Percentiles rank a stretch among this genome's conserved stretches.
Conservation (phyloP, 1,284 basidiomycete genomes). For the Tilletia indica region DNA sequence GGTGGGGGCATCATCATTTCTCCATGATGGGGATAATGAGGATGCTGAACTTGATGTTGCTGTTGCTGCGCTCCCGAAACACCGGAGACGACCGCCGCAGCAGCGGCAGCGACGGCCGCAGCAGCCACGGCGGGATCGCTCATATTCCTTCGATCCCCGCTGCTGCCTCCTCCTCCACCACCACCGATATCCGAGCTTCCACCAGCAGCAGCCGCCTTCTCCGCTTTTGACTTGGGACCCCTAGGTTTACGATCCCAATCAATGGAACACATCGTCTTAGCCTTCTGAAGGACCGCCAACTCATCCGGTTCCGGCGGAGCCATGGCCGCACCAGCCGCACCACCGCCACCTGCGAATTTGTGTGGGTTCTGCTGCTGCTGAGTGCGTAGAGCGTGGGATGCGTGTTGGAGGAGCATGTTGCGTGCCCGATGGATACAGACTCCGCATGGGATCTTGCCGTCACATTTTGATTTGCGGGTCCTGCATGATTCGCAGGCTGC, state of each 20-base stretch:
- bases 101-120: conserved; percentile 13
- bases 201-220: not conserved
- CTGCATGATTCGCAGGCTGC: conserved; percentile 43
- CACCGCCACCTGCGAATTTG: conserved; percentile 27
- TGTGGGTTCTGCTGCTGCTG: conserved; percentile 27
- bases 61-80: no score
- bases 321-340: conserved; percentile 22
- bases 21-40: not conserved
- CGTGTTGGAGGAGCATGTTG: conserved; percentile 27
- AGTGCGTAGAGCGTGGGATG: conserved; percentile 26
- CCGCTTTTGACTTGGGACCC: conserved; percentile 39
- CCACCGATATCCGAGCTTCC: no score
- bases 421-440: conserved; percentile 30
- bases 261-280: conserved; percentile 32
- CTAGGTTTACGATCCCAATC: conserved; percentile 45
- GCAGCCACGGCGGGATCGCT: conserved; percentile 29
- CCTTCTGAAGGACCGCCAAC: conserved; percentile 2
- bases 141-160: not conserved
- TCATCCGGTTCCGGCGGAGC: not conserved
- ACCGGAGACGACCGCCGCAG: not conserved
- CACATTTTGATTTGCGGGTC: conserved; percentile 42
- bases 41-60: not conserved
- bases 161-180: no score
- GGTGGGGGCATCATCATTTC: not conserved
- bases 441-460: conserved; percentile 39